These are phyloP conservation scores for Coemansia sp. DNA, from an alignment of 192 early-diverging fungal genomes.

Conservation along the genomic window DNA sequence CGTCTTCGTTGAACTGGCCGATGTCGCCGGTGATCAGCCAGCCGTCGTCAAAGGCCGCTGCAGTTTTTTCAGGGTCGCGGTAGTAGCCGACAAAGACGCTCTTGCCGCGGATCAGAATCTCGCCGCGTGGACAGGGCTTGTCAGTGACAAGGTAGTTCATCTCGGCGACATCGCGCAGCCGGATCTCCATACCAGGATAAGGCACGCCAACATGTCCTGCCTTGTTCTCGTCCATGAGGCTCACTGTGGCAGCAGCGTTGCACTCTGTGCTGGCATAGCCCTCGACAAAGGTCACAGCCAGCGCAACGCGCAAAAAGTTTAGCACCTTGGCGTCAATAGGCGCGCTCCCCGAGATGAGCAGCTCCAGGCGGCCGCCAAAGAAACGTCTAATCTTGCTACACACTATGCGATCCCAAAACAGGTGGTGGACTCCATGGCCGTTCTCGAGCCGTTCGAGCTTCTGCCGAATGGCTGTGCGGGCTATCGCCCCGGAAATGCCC, in stretches of 20 bases:
- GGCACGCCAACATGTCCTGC: conserved; percentile 76
- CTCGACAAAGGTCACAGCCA: conserved; percentile 56
- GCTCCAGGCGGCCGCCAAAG: conserved; percentile 70
- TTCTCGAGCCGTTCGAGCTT: conserved; percentile 58
- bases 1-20: conserved; percentile 67
- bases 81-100: conserved; percentile 77
- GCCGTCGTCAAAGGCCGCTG: conserved; percentile 70
- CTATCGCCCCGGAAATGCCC: conserved; percentile 59
- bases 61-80: conserved; percentile 73
- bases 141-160: conserved; percentile 85
- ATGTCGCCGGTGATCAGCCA: conserved; percentile 91
- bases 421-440: conserved; percentile 57
- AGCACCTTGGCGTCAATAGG: conserved; percentile 64
- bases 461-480: conserved; percentile 55
- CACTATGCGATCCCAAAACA: conserved; percentile 82
- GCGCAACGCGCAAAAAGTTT: conserved; percentile 64
- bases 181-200: conserved; percentile 71
- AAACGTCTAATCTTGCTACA: conserved; percentile 78
- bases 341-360: conserved; percentile 64
- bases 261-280: conserved; percentile 53
- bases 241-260: conserved; percentile 28
- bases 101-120: conserved; percentile 77
- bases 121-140: conserved; percentile 81
- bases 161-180: conserved; percentile 82
- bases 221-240: conserved; percentile 22